These are phyloP conservation scores for Fusarium pseudoanthophilum DNA, from an alignment of 2,329 filamentous ascomycete species.

Conservation along the genomic window DNA sequence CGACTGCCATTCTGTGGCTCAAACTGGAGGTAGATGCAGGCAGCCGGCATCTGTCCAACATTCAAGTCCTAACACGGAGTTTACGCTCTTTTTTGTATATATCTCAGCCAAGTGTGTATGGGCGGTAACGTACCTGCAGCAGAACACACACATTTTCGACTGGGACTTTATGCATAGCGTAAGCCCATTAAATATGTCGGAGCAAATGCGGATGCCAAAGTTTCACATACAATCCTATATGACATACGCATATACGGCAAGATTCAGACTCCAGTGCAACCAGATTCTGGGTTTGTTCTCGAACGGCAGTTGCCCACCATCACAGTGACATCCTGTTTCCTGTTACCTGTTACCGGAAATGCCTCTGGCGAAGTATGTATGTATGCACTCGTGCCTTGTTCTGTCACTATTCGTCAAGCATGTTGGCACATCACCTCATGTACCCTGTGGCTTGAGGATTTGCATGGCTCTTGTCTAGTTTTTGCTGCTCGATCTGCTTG, in stretches of 20 bases:
- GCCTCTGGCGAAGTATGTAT: background rate
- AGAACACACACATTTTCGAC: constrained; percentile 34
- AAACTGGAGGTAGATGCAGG: constrained; percentile 30
- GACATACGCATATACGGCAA: constrained; percentile 1
- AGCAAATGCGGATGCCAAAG: constrained; percentile 4
- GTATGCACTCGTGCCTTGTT: background rate
- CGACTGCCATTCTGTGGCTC: constrained; percentile 33
- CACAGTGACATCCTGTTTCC: background rate
- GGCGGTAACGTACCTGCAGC: constrained; percentile 44
- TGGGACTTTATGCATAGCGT: constrained; percentile 12
- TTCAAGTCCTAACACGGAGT: constrained; percentile 19
- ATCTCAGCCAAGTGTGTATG: constrained; percentile 6
- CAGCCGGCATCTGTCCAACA: constrained; percentile 22
- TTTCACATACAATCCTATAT: constrained; percentile 4
- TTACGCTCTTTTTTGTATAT: constrained; percentile 2
- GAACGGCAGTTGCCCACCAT: background rate
- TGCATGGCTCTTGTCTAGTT: background rate
- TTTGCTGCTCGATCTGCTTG: constrained; percentile 1
- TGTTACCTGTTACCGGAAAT: background rate
- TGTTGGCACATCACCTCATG: background rate
- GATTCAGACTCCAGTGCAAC: background rate
- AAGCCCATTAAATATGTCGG: constrained; percentile 3
- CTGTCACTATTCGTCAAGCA: background rate
- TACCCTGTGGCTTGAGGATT: constrained; percentile 26
- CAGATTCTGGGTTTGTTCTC: background rate